A percentile compares a stretch with the other conserved stretches of the same genome.
Conservation (phyloP, 2,329 filamentous ascomycete species). For the Curvularia eragrostidis region DNA sequence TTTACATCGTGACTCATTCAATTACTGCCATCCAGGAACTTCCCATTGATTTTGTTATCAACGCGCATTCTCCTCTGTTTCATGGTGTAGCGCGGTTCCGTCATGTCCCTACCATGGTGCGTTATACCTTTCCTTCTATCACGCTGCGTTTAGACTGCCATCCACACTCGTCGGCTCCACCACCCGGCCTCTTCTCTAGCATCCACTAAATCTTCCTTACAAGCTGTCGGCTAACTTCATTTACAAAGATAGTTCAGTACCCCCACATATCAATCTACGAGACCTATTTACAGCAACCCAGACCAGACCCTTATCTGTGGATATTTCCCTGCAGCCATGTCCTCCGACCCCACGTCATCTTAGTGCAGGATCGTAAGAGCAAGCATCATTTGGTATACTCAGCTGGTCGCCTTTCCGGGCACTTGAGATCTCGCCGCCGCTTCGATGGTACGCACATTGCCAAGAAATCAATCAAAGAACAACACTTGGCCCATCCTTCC, state of each 20-base stretch:
- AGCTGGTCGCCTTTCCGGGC: not conserved
- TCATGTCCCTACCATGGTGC: not conserved
- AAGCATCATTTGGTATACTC: not conserved
- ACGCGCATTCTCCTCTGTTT: not conserved
- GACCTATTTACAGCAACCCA: not conserved
- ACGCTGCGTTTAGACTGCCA: not conserved
- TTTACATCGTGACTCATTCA: not conserved
- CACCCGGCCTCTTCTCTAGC: not conserved
- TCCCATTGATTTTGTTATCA: not conserved
- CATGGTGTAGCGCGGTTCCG: not conserved
- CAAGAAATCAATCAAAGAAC: not conserved
- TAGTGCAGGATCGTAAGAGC: not conserved
- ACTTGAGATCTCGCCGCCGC: not conserved
- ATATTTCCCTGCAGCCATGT: not conserved
- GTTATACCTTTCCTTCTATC: not conserved
- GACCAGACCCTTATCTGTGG: not conserved
- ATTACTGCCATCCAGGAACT: not conserved
- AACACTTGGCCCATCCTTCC: not conserved
- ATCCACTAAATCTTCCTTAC: not conserved
- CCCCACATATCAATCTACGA: not conserved
- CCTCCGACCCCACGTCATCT: not conserved
- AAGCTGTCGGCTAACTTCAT: not conserved
- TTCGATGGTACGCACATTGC: not conserved
- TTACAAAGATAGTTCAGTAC: not conserved
- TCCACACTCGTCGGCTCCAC: not conserved